These are phyloP conservation scores for Candida wancherniae DNA, from an alignment of 805 yeast species.

Conservation along the genomic window DNA sequence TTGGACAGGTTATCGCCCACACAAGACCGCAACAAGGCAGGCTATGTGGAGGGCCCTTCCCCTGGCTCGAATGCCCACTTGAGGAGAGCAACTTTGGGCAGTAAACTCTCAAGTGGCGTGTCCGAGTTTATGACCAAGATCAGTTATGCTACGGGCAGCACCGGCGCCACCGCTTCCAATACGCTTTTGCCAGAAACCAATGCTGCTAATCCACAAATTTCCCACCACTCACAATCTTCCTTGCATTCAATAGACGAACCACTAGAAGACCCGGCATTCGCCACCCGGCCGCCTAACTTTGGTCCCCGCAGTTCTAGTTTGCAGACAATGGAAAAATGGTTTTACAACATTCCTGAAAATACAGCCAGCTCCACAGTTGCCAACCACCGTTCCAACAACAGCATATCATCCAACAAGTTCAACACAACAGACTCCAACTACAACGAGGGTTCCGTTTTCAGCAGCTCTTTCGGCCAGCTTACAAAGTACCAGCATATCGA, in stretches of 20 bases:
- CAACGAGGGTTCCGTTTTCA: conserved; percentile 22
- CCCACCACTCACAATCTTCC: conserved; percentile 24
- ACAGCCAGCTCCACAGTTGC: conserved; percentile 3
- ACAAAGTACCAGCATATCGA: conserved; percentile 31
- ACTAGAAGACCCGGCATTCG: conserved; percentile 8
- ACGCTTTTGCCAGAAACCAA: no score
- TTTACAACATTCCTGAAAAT: conserved; percentile 27
- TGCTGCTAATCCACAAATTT: conserved; percentile 1
- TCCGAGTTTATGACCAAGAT: conserved; percentile 40
- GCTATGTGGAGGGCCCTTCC: conserved; percentile 25
- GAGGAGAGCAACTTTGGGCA: conserved; percentile 10
- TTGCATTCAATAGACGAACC: conserved; percentile 30
- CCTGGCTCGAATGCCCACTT: conserved; percentile 6
- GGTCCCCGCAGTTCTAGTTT: conserved; percentile 34
- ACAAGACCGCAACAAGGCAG: conserved; percentile 35
- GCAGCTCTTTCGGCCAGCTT: conserved; percentile 22
- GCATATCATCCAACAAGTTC: conserved; percentile 6
- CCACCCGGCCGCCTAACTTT: conserved; percentile 23
- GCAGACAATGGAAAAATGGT: conserved; percentile 43
- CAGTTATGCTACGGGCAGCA: conserved; percentile 19
- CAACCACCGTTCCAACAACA: conserved; percentile 5
- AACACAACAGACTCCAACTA: conserved; percentile 11
- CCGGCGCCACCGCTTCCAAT: conserved; percentile 2
- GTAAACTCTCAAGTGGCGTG: conserved; percentile 38
- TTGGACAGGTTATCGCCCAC: conserved; percentile 32